Conservation (phyloP, 805 yeast species). For the Ogataea haglerorum region DNA sequence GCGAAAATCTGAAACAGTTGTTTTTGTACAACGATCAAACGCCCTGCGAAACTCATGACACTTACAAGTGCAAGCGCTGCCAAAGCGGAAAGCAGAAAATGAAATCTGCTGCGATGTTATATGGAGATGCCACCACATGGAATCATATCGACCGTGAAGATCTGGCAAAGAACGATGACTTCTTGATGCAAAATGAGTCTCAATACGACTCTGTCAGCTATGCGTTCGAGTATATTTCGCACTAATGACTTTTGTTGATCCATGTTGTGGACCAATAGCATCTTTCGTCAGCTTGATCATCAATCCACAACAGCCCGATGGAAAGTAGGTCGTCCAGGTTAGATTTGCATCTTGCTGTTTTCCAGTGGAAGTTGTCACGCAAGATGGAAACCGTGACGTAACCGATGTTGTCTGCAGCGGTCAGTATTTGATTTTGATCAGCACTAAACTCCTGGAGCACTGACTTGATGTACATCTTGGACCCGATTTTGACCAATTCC, state of each 20-base stretch:
- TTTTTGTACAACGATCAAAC: conserved; percentile 69
- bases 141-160: conserved; percentile 74
- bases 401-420: conserved; percentile 75
- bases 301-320: conserved; percentile 85
- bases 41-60: conserved; percentile 86
- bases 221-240: conserved; percentile 93
- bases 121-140: conserved; percentile 98
- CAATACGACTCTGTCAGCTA: conserved; percentile 69
- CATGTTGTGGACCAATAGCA: conserved; percentile 76
- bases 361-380: conserved; percentile 78
- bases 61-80: conserved; percentile 86
- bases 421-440: conserved; percentile 71
- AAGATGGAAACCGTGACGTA: conserved; percentile 62
- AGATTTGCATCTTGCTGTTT: conserved; percentile 51
- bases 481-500: conserved; percentile 55
- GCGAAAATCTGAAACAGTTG: conserved; percentile 72
- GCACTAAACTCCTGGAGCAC: conserved; percentile 59
- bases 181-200: conserved; percentile 69
- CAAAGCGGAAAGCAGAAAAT: conserved; percentile 53
- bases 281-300: conserved; percentile 46
- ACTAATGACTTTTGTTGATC: conserved; percentile 45
- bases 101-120: conserved; percentile 81
- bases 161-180: conserved; percentile 68
- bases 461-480: conserved; percentile 55
- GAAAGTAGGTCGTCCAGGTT: conserved; percentile 77